These are phyloP conservation scores for Sporothrix phasma DNA, from an alignment of 2,329 filamentous ascomycete species.

Conservation along the genomic window DNA sequence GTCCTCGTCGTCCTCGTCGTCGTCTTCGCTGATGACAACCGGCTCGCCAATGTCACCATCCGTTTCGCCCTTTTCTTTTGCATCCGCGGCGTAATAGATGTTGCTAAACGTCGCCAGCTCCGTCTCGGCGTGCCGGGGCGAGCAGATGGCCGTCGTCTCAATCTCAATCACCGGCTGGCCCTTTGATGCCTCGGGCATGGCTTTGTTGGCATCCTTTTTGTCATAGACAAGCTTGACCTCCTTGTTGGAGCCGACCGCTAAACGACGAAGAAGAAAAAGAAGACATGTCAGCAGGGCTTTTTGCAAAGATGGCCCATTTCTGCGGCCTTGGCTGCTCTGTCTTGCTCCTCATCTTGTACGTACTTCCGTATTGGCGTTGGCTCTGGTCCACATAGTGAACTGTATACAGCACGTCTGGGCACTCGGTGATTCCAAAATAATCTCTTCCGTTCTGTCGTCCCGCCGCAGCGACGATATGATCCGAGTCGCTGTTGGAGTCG, in stretches of 20 bases:
- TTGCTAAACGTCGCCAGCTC: neutral
- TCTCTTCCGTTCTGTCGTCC: neutral
- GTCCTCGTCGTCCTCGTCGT: neutral
- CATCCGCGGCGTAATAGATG: neutral
- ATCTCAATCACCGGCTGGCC: slow-evolving; percentile 35
- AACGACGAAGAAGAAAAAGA: no score
- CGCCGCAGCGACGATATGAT: neutral
- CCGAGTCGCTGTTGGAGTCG: neutral
- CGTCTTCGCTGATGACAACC: neutral
- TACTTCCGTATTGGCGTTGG: neutral
- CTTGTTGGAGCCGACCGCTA: neutral
- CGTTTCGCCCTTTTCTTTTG: neutral
- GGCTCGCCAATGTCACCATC: neutral
- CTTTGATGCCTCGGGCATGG: slow-evolving; percentile 14
- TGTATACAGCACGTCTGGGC: slow-evolving; percentile 33
- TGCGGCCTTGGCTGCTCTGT: neutral
- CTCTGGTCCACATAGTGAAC: slow-evolving; percentile 30
- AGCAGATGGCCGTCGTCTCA: slow-evolving; percentile 26
- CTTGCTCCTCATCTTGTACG: neutral
- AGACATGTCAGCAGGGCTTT: no score
- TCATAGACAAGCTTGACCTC: neutral
- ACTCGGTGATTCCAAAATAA: neutral
- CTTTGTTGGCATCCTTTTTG: neutral
- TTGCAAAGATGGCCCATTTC: no score
- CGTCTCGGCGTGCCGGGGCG: slow-evolving; percentile 21